Conservation (phyloP, 129 eudicot species). For the Centella asiatica region DNA sequence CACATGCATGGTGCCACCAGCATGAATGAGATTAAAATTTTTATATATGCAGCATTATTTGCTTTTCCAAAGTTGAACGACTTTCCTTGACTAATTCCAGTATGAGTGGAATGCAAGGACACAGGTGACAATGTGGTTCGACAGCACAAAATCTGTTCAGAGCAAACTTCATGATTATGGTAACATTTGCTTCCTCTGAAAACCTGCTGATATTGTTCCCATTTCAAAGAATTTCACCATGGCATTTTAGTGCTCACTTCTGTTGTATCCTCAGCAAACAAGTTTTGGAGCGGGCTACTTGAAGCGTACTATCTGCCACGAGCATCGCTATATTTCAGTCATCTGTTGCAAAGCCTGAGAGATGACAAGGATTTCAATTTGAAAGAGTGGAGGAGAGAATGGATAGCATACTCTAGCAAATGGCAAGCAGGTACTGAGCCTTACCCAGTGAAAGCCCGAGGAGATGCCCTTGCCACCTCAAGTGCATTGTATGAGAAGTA, state of each 20-base stretch:
- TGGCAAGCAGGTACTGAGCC: constrained; percentile 55
- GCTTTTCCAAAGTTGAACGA: not conserved
- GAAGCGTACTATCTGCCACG: constrained; percentile 78
- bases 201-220: not conserved
- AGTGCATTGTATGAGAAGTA: too few species aligned
- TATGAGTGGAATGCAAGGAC: constrained; percentile 98
- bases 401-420: constrained; percentile 72
- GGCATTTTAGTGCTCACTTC: not conserved
- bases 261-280: constrained; percentile 53
- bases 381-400: constrained; percentile 79
- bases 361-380: constrained; percentile 39
- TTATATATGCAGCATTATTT: not conserved
- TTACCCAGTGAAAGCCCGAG: too few species aligned
- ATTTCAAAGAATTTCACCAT: not conserved
- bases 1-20: not conserved
- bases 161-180: constrained; percentile 97
- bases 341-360: constrained; percentile 41
- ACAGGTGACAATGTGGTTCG: constrained; percentile 95
- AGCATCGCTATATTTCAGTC: constrained; percentile 64
- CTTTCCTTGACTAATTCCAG: constrained; percentile 23
- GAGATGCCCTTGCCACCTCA: too few species aligned
- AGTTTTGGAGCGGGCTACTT: constrained; percentile 87
- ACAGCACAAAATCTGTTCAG: constrained; percentile 50
- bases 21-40: too few species aligned
- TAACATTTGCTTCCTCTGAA: constrained; percentile 10